Evolutionary conservation across 768 basidiomycete species (phyloP), one percentile per base, ranked within the genome.

Genomic region (Russula compacta): DNA sequence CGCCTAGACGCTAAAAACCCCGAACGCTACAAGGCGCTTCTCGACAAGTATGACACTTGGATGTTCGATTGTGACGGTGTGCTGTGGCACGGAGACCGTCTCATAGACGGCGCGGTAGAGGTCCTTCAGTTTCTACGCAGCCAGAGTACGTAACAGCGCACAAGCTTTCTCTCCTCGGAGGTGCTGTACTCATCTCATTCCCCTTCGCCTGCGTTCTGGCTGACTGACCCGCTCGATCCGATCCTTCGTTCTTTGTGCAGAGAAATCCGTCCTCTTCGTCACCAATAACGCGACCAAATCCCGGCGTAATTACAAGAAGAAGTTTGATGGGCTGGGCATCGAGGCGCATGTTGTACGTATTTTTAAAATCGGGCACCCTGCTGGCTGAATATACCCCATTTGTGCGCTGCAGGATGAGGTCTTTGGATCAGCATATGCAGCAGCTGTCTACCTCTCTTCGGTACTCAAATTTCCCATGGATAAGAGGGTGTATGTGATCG

Each of bases 211-310:
- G 35, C 53, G 53, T 38, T 15, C 56, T 29, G 24, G 24, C 55
- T 50, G 55, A 39, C 44, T 55, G 15, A 47, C 48, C 58, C 14
- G 19, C 63, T 56, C 53, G 19, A 53, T 63, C 52, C 52, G 61
- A 50, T 44, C 29, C 29, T 58, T 50, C 24, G 24, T 35, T 59
- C 48, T 43, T 24, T 3, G 24, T 29, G 51, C 40, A 65, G 56
- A 59, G 60, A 72, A 92, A 92, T 80, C 70, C 61, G 76, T 97
- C 36, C 74, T 98, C 10, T 98, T 98, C 69, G 94, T 97, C 53
- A 98, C 95, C 17, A 99, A 99, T 76, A 99, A 98, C 71, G 95
- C 95, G 49, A 91, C 87, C 58, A 95, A 98, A 75, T 95, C 93
- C 6, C 78, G 97, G 64, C 83, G 75, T 71, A 85, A 75, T 71